Conservation (phyloP, 1,284 basidiomycete genomes). For the Cryptococcus sp. region DNA sequence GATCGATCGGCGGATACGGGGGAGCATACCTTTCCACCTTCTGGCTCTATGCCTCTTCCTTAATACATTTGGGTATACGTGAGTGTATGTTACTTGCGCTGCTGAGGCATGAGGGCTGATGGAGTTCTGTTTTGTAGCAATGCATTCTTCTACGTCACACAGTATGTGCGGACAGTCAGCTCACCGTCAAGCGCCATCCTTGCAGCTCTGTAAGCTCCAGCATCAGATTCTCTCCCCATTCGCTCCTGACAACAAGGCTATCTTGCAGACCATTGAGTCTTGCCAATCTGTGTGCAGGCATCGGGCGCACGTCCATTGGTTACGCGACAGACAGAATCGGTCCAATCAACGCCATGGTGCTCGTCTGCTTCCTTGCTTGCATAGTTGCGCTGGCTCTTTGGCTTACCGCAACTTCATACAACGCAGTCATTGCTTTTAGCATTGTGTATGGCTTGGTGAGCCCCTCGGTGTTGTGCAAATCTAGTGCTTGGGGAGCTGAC, state of each 20-base stretch:
- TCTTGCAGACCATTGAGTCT: too few species aligned
- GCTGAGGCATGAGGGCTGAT: too few species aligned
- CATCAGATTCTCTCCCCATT: too few species aligned
- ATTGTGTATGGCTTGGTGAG: conserved; percentile 25
- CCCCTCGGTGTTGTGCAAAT: too few species aligned
- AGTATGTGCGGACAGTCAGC: too few species aligned
- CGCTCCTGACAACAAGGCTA: too few species aligned
- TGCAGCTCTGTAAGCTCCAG: too few species aligned
- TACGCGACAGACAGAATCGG: conserved; percentile 25
- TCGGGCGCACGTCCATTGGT: conserved; percentile 27
- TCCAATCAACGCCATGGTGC: conserved; percentile 25
- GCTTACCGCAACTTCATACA: conserved; percentile 27
- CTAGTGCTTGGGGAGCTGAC: too few species aligned
- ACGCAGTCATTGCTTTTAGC: conserved; percentile 17
- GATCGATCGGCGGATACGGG: conserved; percentile 21
- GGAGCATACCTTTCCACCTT: conserved; percentile 22
- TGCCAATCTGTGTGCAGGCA: conserved; percentile 2
- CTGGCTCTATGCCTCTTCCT: conserved; percentile 26
- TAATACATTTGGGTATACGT: conserved; percentile 27
- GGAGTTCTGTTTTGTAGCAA: too few species aligned
- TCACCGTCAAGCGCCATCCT: too few species aligned
- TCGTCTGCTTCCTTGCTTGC: conserved; percentile 21
- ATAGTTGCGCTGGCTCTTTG: conserved; percentile 22
- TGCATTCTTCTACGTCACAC: too few species aligned
- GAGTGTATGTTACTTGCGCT: too few species aligned